These are phyloP conservation scores for Citrus cavaleriei DNA, from an alignment of 345 rosid species.

Conservation along the genomic window DNA sequence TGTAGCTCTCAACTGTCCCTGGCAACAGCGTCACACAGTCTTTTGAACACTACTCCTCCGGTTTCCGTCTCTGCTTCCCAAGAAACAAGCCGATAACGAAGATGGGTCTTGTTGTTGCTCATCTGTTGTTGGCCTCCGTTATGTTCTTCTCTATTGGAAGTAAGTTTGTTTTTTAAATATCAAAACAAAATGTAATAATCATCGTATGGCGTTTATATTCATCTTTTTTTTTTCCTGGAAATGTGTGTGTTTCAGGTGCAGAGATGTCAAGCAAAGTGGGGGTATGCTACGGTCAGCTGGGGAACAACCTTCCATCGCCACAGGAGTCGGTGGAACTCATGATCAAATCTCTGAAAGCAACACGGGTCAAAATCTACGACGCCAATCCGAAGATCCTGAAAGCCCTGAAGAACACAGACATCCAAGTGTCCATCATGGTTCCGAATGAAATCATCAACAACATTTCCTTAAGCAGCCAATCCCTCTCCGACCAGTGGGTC, in stretches of 20 bases:
- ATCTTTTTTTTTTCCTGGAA: not conserved
- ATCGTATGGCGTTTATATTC: not conserved
- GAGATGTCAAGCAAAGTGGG: conserved; percentile 54
- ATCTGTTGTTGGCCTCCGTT: not conserved
- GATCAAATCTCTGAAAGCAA: conserved; percentile 46
- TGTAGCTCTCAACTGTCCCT: not conserved
- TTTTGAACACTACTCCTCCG: too few relatives aligned
- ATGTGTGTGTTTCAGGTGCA: conserved; percentile 25
- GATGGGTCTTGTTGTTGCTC: not conserved
- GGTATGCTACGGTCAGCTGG: conserved; percentile 79
- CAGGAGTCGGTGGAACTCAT: conserved; percentile 38
- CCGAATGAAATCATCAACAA: conserved; percentile 58
- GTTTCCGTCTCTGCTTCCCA: not conserved
- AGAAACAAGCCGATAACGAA: too few relatives aligned
- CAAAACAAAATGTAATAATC: not conserved
- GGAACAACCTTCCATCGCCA: conserved; percentile 66
- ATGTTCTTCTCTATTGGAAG: not conserved
- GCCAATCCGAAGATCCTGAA: conserved; percentile 62
- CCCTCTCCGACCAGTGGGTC: conserved; percentile 64
- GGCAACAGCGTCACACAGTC: too few relatives aligned
- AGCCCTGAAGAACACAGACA: conserved; percentile 46
- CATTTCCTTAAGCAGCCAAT: conserved; percentile 34
- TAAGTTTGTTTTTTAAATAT: not conserved
- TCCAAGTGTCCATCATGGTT: conserved; percentile 63
- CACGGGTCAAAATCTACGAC: conserved; percentile 69